Evolutionary conservation across 352 stramenopile species (phyloP), one percentile per base, ranked within the genome.

Genomic region (Phytophthora parvispora): DNA sequence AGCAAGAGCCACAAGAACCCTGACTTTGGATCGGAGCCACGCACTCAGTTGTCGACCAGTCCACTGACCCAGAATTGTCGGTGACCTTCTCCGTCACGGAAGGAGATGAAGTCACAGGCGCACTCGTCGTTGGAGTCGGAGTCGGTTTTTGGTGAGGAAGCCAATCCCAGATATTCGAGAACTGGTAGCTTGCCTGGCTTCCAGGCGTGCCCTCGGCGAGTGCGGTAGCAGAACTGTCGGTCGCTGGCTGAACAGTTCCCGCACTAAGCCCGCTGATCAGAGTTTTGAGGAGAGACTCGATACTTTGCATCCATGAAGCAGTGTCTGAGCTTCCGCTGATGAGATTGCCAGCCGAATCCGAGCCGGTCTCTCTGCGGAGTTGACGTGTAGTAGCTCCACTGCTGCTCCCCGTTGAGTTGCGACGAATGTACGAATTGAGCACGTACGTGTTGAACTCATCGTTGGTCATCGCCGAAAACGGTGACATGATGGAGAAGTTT

Each of bases 1-100:
- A 99, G 81, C 98, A 99, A 2, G 93, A 98, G 47, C 98, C 97
- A 76, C 98, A 99, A 9, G 87, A 69, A 0, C 95, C 98, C 74
- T 99, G 98, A 70, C 99, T 98, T 72, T 99, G 98, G 29, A 99
- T 70, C 0, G 62, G 59, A 13, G 72, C 75, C 27, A 90, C 56
- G 43, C 78, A 89, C 10, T 65, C 42, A 10, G 80, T 81, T 12
- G 63, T 74, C 20, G 82, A 78, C 84, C 80, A 88, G 47, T 88
- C 77, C 25, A 86, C 64, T 5, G 69, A 81, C 15, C 62, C 63
- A 31, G 68, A 74, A 7, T 62, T 69, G 7, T 20, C 27, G 3
- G 40, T 50, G 5, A 53, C 52, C 25, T 49, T 28, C 27, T 73
- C 59, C 0, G 47, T 71, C n/a, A 28, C 32, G 52, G 49, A 2